Base-by-base conservation (phyloP, 768 basidiomycete species). In the Boletellus sp. region DNA sequence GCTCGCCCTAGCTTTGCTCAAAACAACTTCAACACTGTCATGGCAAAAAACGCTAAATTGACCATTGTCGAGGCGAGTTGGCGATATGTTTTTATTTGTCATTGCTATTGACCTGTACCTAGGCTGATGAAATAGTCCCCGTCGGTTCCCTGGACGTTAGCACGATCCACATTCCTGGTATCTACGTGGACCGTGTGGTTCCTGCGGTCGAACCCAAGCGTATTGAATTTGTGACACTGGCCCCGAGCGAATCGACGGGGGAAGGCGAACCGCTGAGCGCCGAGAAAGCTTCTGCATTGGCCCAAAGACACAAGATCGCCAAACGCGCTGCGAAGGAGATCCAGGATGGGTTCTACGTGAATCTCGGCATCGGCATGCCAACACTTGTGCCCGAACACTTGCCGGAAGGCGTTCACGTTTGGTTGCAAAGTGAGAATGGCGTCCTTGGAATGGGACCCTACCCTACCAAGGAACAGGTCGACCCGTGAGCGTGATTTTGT, bases 121-220 rank as follows among this genome's bases (percentile, higher is more conserved):
- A 90, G 88, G 93, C 93, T 1, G 93, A 96, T 62, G 73, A 91
- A 57, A 93, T 96, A 49, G 90, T 95, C 22, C 87, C 92, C 2
- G 71, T 82, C 26, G 93, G 93, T 12, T 77, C 83, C 7, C 72
- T 96, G 51, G 88, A 88, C 43, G 87, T 92, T 13, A 84, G 87
- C 61, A 74, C 82, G 23, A 83, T 96, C 48, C 93, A 92, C 63
- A 68, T 91, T 17, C 90, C 88, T 3, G 87, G 88, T 22, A 83
- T 90, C 59, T 94, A 92, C 66, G 85, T 96, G 52, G 85, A 96
- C 70, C 84, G 94, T 45, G 86, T 96, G 54, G 90, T 96, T 43
- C 73, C 74, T 41, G 83, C 93, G 9, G 87, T 84, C 0, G 74
- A 77, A 11, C 80, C 85, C 41, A 95, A 94, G 67, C 72, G 78